Evolutionary conservation across 2,329 filamentous ascomycete genomes (phyloP), one percentile per base, ranked within the genome.

Genomic region (Stachybotrys echinatus): DNA sequence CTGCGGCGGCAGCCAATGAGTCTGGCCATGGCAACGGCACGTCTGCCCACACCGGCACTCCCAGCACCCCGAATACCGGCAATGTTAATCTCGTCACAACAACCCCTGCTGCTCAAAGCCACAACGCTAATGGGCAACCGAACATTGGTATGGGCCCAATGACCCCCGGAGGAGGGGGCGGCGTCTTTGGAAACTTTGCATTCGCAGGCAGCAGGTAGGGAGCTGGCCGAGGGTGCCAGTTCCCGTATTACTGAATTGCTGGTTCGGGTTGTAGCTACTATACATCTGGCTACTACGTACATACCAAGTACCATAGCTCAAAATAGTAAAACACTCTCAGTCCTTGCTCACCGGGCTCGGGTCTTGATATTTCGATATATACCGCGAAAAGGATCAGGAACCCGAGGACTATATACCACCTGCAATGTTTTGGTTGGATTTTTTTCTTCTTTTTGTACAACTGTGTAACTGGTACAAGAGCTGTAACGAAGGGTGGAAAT

Each of bases 81-180:
- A 74, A 65, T 54, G 74, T 68, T 44, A 72, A 72, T 22, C 68
- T 79, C 23, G 75, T 66, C 22, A 75, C 69, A 39, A 31, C 44
- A 12, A 79, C 76, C 22, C 75, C 76, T 14, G 74, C 71, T 8
- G 67, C 71, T 17, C 74, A 77, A 55, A 69, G 69, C 49, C 74
- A 81, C 56, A 78, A 83, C 66, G 80, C 74, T 55, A 85, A 77
- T 61, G 80, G 73, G 48, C 69, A 76, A 62, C 68, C 63, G 23
- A 74, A 77, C 47, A 34, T 34, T 8, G 17, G 17, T 18, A 82
- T 86, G 65, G 86, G 85, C 3, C 81, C 87, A 34, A 84, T 91
- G 78, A 94, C 89, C 7, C 89, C 89, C 1, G 88, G 89, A 22
- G 86, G 83, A 19, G 83, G 83, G 3, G 84, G 84, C 22, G 87